Evolutionary conservation across 2,329 filamentous ascomycete genomes (phyloP).

Genomic region (Phoma sp.): DNA sequence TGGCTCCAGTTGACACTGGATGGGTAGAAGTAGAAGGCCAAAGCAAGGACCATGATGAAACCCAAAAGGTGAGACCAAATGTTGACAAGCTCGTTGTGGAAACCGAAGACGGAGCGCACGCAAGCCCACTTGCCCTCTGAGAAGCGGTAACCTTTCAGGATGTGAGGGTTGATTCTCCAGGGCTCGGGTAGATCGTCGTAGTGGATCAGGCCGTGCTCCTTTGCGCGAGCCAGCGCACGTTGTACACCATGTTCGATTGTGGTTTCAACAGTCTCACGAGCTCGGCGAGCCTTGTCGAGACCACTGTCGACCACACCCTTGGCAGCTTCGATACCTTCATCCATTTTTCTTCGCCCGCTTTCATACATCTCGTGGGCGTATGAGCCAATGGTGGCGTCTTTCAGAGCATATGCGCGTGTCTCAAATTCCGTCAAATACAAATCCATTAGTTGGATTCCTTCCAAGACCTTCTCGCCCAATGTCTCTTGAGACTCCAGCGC

Average conservation of each 20-base stretch:
- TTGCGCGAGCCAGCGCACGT: conserved; percentile 75
- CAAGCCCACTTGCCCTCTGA: conserved; percentile 90
- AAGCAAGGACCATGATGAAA: conserved; percentile 82
- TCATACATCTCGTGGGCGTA: conserved; percentile 77
- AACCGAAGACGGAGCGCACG: conserved; percentile 78
- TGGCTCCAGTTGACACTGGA: conserved; percentile 83
- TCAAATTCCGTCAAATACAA: conserved; percentile 87
- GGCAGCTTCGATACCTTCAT: conserved; percentile 78
- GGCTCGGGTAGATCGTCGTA: conserved; percentile 92
- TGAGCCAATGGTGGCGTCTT: conserved; percentile 77
- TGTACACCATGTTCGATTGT: conserved; percentile 86
- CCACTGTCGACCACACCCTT: conserved; percentile 81
- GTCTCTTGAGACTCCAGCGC: conserved; percentile 84
- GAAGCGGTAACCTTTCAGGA: conserved; percentile 90
- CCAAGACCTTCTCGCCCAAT: conserved; percentile 87
- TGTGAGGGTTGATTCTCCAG: conserved; percentile 95
- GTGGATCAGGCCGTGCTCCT: conserved; percentile 80
- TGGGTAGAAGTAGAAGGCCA: conserved; percentile 97
- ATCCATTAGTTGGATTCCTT: conserved; percentile 87
- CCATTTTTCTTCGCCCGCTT: conserved; percentile 79
- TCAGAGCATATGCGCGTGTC: conserved; percentile 77
- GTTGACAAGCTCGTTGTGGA: conserved; percentile 95
- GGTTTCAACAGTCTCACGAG: conserved; percentile 66
- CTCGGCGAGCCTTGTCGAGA: conserved; percentile 80
- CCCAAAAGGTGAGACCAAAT: conserved; percentile 97